A percentile compares a stretch with the other conserved stretches of the same genome.
Evolutionary conservation across 495 filamentous ascomycete genomes (phyloP).

Genomic region (Stereocaulon alpinum): DNA sequence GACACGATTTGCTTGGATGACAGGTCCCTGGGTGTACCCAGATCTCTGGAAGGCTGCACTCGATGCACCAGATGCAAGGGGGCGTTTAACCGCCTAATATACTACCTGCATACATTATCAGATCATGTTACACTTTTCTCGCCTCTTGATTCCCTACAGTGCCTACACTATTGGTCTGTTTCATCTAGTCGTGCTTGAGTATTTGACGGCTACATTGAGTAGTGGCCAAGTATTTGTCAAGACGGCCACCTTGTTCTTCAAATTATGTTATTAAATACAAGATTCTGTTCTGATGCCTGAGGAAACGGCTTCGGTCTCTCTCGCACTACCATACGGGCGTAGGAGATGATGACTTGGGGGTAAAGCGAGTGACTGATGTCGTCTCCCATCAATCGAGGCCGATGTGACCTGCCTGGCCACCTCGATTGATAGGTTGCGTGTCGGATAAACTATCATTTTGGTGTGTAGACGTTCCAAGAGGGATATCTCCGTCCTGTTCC

Average conservation of each 20-base stretch:
- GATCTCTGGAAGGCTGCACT: too few species aligned
- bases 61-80: too few species aligned
- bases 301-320: constrained; percentile 9
- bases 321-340: not conserved
- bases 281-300: constrained; percentile 9
- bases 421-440: not conserved
- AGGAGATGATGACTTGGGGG: not conserved
- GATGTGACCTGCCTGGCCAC: not conserved
- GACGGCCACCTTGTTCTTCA: not conserved
- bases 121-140: too few species aligned
- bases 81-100: too few species aligned
- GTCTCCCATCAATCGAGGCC: not conserved
- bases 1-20: too few species aligned
- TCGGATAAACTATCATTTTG: not conserved
- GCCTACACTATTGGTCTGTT: too few species aligned
- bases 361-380: constrained; percentile 1
- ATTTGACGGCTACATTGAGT: not conserved
- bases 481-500: not conserved
- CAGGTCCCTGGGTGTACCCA: too few species aligned
- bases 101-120: too few species aligned
- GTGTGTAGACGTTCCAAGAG: constrained; percentile 1
- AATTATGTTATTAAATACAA: constrained; percentile 5
- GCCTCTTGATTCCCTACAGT: too few species aligned
- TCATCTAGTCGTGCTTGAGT: not conserved
- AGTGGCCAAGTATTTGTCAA: not conserved